Percentiles rank a stretch among this genome's conserved stretches.
phyloP scores from a whole-genome alignment of 106 monocot species.

The Phalaenopsis aphrodite region DNA sequence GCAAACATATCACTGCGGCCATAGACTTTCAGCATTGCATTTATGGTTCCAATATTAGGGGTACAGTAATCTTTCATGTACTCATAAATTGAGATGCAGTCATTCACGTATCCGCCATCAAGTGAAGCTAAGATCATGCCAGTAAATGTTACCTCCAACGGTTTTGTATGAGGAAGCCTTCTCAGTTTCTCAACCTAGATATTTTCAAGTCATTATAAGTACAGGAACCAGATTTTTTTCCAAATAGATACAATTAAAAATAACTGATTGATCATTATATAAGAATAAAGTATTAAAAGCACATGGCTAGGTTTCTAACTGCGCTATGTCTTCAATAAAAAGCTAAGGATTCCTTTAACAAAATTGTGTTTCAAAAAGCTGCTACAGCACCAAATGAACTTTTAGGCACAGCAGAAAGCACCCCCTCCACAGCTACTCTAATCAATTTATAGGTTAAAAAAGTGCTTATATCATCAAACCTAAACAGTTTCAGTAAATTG shows the following conservation, averaged over 20 bases:
- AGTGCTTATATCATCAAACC: not conserved
- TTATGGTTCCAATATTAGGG: conserved; percentile 83
- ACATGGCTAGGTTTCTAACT: not conserved
- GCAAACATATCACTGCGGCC: conserved; percentile 66
- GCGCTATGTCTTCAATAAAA: not conserved
- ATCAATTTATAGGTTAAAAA: not conserved
- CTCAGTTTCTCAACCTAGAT: conserved; percentile 73
- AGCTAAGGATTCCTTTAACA: not conserved
- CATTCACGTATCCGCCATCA: conserved; percentile 55
- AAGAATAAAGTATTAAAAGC: not conserved
- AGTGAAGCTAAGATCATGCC: conserved; percentile 89
- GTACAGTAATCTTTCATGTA: conserved; percentile 65
- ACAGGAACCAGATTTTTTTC: not conserved
- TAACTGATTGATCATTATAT: not conserved
- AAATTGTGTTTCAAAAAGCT: conserved; percentile 2
- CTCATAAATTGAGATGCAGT: conserved; percentile 79
- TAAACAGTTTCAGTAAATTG: not conserved
- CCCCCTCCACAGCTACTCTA: not conserved
- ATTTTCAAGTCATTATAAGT: not conserved
- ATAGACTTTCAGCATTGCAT: conserved; percentile 92
- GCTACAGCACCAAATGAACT: not conserved
- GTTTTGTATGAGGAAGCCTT: conserved; percentile 66
- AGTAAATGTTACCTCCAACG: conserved; percentile 85
- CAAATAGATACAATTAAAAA: not conserved
- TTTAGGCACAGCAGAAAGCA: not conserved